Evolutionary conservation across 2,329 filamentous ascomycete genomes (phyloP), one percentile per base, ranked within the genome.

Genomic region (Graphilbum sp.): DNA sequence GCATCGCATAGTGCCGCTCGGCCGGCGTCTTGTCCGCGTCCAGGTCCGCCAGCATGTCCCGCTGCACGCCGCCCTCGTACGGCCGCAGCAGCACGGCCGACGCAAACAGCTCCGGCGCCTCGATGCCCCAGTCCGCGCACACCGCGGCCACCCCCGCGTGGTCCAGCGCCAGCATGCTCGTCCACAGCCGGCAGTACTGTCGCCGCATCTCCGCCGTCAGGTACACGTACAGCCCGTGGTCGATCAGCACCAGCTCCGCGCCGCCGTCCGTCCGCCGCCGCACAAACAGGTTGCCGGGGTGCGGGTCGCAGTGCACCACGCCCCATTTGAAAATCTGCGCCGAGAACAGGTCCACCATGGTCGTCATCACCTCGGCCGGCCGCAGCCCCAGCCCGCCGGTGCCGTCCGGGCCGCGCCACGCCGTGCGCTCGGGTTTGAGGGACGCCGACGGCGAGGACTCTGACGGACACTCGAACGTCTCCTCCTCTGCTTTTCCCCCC

Each of bases 261-360:
- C 75, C 69, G n/a, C 88, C 88, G 32, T 69, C 77, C 1, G 86
- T 81, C 15, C 84, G 66, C 9, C 90, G 79, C 9, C 90, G 80
- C 52, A 96, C 79, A 61, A 98, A 94, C 55, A 96, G 90, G 60
- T 98, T 98, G 21, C 88, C 88, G 1, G 90, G 90, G 53, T 98
- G 90, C 10, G 90, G 90, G 55, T 98, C 90, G 60, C 88, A 95
- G 62, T 98, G 88, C 0, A 96, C 83, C 32, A 83, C 72, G 12
- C 90, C 90, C 83, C 85, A 96, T 46, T 93, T 79, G 64, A 95
- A 98, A 69, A 96, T 96, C 54, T 96, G 88, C 3, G 85, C 87
- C n/a, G 79, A 83, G 63, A 96, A 98, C 25, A 96, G 69, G 54
- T 95, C 88, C 36, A 95, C 74, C 76, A 96, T 95, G 24, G 85